Base-by-base conservation (phyloP, 2,329 filamentous ascomycete genomes). In the Fusarium sulawesiense region DNA sequence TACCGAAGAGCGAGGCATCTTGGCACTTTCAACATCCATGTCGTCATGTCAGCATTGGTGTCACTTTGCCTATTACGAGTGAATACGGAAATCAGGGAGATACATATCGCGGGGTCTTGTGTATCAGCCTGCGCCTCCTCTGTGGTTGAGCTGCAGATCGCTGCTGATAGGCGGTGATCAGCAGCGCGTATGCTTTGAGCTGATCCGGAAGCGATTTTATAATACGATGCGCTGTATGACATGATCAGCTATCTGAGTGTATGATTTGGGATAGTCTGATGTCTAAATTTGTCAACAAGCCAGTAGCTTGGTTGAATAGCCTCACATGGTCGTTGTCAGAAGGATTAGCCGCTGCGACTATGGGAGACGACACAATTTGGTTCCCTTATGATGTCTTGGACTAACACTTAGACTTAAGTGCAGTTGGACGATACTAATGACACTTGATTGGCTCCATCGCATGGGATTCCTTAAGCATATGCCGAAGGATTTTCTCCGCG, bases 141-240 rank as follows among this genome's bases (percentile, higher is more conserved):
- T 23, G 32, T 34, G 30, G 85, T 82, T 0, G 83, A 84, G 29
- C 67, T 85, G 72, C 86, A 90, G 10, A 90, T 82, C 1, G 89
- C 88, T 1, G 89, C 91, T 5, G 87, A 84, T 50, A 92, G 80
- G 59, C 89, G 34, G 34, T 85, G 44, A 87, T 87, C 23, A 90
- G 83, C 4, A 53, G 23, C 44, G 21, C n/a, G 90, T 91, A 25
- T 51, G 32, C 18, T 27, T 51, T 8, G 84, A 1, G 87, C n/a
- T 86, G 81, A 2, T 81, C 77, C 1, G 89, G 88, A 55, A 92
- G 84, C 0, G 87, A 87, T 6, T 87, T 89, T 83, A 91, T 87
- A 56, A 92, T 89, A 68, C 92, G 92, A 85, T 18, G 4, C 92
- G 90, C 84, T 89, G 14, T 5, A 53, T 32, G 14, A n/a, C 37